Conservation (phyloP, 345 rosid species). For the Erodium maritimum region DNA sequence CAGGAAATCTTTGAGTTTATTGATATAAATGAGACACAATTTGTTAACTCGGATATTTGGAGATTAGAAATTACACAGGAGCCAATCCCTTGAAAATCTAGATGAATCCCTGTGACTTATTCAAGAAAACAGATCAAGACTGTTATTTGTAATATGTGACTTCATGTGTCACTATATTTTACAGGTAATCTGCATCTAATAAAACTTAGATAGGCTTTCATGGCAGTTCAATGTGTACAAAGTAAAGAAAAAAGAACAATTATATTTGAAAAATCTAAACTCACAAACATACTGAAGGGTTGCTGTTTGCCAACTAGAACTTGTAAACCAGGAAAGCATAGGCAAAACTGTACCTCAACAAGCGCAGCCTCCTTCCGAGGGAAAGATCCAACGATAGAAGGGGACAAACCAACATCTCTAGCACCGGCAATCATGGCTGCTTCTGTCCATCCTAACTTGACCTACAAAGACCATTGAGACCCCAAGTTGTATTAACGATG, state of each 20-base stretch:
- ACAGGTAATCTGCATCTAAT: neutral
- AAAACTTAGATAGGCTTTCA: neutral
- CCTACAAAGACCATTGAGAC: constrained; percentile 19
- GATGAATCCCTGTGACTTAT: neutral
- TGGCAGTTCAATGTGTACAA: neutral
- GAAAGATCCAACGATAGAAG: constrained; percentile 78
- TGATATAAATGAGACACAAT: neutral
- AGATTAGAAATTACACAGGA: neutral
- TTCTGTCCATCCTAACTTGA: constrained; percentile 71
- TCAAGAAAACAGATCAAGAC: neutral
- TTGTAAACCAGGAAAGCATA: neutral
- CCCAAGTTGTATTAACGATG: neutral
- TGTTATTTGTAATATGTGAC: neutral
- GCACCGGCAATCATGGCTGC: constrained; percentile 90
- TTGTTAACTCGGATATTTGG: neutral
- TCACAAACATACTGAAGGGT: neutral
- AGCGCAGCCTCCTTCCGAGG: constrained; percentile 80
- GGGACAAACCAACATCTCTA: constrained; percentile 76
- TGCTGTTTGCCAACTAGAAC: neutral
- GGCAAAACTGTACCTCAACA: constrained; percentile 48
- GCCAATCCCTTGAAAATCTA: neutral
- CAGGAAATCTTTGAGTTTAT: neutral
- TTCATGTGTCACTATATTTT: neutral
- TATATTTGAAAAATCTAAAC: neutral
- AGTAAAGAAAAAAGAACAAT: neutral